phyloP scores from a whole-genome alignment of 768 basidiomycete species.

The Boletus insuetus region DNA sequence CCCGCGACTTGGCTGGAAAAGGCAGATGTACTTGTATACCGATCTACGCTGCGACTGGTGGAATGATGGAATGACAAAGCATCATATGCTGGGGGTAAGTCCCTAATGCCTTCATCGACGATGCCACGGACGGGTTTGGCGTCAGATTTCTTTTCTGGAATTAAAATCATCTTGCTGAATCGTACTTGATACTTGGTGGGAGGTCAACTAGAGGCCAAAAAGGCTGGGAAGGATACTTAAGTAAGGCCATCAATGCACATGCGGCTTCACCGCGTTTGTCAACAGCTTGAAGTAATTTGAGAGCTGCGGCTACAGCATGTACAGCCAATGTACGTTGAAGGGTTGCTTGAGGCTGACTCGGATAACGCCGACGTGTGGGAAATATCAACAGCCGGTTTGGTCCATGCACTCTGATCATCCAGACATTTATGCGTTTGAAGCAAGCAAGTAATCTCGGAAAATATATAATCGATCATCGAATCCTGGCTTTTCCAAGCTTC shows the following conservation, averaged over 20 bases:
- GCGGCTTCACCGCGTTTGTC: no score
- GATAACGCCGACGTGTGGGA: no score
- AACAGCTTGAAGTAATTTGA: not conserved
- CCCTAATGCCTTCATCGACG: not conserved
- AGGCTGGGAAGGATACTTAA: not conserved
- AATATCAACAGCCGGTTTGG: no score
- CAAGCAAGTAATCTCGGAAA: no score
- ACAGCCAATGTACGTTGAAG: no score
- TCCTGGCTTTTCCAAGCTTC: no score
- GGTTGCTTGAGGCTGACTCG: no score
- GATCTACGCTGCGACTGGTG: not conserved
- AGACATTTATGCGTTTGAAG: no score
- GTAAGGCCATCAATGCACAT: not conserved
- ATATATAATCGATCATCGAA: no score
- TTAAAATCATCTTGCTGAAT: not conserved
- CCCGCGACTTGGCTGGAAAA: not conserved
- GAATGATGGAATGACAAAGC: not conserved
- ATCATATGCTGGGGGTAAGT: conserved; percentile 18
- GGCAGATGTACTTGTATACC: not conserved
- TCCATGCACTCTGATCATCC: no score
- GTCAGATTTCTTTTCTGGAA: not conserved
- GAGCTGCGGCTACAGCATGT: no score
- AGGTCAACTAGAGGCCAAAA: not conserved
- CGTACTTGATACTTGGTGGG: not conserved
- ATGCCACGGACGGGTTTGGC: not conserved